These are phyloP conservation scores for Lophiostoma macrostomum DNA, from an alignment of 495 filamentous ascomycete genomes.

Conservation along the genomic window DNA sequence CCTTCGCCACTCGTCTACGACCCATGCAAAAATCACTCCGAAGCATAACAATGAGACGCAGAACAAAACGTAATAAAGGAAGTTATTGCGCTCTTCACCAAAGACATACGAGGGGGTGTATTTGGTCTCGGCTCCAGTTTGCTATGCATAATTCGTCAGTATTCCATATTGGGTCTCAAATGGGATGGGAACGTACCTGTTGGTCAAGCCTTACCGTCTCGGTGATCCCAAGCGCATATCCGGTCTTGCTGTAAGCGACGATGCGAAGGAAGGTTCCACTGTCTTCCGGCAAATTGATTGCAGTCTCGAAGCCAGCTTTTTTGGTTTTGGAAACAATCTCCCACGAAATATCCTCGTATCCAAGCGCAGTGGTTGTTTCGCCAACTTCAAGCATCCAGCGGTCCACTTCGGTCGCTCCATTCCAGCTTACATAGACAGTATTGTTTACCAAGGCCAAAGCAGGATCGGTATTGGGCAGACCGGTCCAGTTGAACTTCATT, in stretches of 20 bases:
- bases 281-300: background rate
- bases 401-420: constrained; percentile 13
- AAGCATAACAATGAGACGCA: constrained; percentile 9
- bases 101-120: background rate
- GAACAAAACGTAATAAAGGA: background rate
- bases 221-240: background rate
- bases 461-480: constrained; percentile 9
- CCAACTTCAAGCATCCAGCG: constrained; percentile 10
- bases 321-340: background rate
- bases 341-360: background rate
- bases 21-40: constrained; percentile 3
- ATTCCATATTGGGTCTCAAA: too few species aligned
- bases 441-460: constrained; percentile 2
- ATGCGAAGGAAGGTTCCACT: constrained; percentile 2
- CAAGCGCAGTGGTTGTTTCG: background rate
- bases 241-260: background rate
- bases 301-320: constrained; percentile 10
- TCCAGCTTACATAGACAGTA: constrained; percentile 12
- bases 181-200: background rate
- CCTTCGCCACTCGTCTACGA: background rate
- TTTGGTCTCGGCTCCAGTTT: background rate
- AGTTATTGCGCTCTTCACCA: too few species aligned
- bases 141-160: too few species aligned
- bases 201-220: background rate
- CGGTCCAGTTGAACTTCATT: constrained; percentile 19